Conservation (phyloP, 768 basidiomycete species). For the Pulveroboletus sp. region DNA sequence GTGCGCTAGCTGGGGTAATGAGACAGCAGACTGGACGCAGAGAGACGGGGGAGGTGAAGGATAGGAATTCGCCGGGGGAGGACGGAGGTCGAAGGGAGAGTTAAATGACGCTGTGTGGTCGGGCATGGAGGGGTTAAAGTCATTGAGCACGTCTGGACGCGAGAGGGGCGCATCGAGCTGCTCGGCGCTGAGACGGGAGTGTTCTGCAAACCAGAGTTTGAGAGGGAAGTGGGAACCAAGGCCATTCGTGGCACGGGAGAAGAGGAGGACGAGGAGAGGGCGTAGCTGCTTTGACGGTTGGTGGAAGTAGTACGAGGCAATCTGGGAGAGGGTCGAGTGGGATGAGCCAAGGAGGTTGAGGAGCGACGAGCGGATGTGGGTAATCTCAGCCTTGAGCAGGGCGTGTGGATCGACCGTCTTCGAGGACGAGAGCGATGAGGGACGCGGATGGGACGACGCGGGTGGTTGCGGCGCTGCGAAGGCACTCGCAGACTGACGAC, state of each 20-base stretch:
- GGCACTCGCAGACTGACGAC: constrained; percentile 38
- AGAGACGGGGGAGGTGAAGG: constrained; percentile 26
- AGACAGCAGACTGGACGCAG: constrained; percentile 9
- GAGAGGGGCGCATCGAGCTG: constrained; percentile 79
- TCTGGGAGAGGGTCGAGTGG: constrained; percentile 80
- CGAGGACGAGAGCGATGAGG: constrained; percentile 17
- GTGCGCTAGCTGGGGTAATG: constrained; percentile 32
- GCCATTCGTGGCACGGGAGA: constrained; percentile 91
- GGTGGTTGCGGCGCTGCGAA: constrained; percentile 32
- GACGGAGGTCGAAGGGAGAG: constrained; percentile 47
- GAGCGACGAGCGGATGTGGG: constrained; percentile 64
- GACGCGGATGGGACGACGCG: constrained; percentile 8
- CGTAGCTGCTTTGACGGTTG: constrained; percentile 88
- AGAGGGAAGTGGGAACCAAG: constrained; percentile 60
- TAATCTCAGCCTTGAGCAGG: constrained; percentile 70
- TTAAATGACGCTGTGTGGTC: constrained; percentile 69
- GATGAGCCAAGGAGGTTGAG: constrained; percentile 80
- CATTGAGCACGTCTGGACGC: constrained; percentile 76
- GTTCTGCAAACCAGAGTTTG: constrained; percentile 60
- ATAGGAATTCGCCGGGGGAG: constrained; percentile 26
- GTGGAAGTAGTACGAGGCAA: constrained; percentile 90
- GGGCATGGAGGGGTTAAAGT: constrained; percentile 86
- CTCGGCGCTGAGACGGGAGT: constrained; percentile 46
- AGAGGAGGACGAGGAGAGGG: constrained; percentile 83
- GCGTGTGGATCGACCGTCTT: constrained; percentile 54